Evolutionary conservation across 73 alveolate genomes (phyloP).

Genomic region (Paramecium pentaurelia): DNA sequence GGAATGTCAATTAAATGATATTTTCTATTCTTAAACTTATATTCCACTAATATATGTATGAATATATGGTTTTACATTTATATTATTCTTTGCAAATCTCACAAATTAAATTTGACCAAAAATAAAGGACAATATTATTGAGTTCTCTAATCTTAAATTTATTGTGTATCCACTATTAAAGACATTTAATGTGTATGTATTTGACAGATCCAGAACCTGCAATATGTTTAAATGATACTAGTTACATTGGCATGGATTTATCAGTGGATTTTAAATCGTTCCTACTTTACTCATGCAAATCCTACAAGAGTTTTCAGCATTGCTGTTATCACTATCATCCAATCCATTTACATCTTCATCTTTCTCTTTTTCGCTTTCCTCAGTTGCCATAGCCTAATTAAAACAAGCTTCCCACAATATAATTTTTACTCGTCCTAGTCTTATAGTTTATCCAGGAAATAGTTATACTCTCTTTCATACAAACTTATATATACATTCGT

Average conservation of each 20-base stretch:
- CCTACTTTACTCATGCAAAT: conserved; percentile 47
- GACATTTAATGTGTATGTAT: conserved; percentile 13
- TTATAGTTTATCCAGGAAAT: not conserved
- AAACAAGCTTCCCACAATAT: conserved; percentile 16
- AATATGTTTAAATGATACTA: not conserved
- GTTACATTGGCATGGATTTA: conserved; percentile 35
- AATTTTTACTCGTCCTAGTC: conserved; percentile 11
- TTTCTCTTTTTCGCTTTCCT: conserved; percentile 3
- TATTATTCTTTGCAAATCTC: conserved; percentile 19
- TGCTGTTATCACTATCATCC: not conserved
- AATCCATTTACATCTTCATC: not conserved
- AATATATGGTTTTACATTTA: not conserved
- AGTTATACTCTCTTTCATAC: not conserved
- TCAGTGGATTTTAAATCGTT: not conserved
- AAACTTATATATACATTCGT: not conserved
- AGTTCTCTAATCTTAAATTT: conserved; percentile 24
- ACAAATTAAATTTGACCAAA: not conserved
- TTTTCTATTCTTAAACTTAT: not conserved
- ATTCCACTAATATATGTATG: conserved; percentile 4
- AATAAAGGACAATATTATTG: not conserved
- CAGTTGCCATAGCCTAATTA: conserved; percentile 25
- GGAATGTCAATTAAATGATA: conserved; percentile 22
- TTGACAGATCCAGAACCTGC: conserved; percentile 53
- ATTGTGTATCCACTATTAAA: conserved; percentile 7
- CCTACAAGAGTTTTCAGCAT: not conserved